Evolutionary conservation across 345 rosid species (phyloP), one percentile per base, ranked within the genome.

Genomic region (Pelargonium nanum): DNA sequence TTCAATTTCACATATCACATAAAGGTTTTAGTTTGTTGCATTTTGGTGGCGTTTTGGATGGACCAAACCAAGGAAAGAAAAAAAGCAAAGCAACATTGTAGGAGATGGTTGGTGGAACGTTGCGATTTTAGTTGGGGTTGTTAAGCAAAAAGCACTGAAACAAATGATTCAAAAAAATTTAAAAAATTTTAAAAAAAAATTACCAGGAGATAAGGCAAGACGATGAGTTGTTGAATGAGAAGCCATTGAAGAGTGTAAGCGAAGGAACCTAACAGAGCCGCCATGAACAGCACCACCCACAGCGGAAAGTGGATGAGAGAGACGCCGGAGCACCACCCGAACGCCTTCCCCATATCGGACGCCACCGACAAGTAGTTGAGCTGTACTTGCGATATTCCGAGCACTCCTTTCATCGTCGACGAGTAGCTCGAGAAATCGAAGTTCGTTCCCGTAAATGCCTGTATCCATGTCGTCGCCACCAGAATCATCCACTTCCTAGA

Each of bases 361-460:
- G 91, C 95, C 55, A 82, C 90, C 0, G 86, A 78, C 55, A 87
- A 75, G 66, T 81, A 87, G 68, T 81, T 84, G 22, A 87, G 77
- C 65, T 81, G 80, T 45, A 84, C 75, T 72, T 87, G 95, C n/a
- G 91, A 81, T 19, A 87, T 76, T 59, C 86, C 91, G 12, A 87
- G 80, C 48, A 79, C 84, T 6, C 83, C 64, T 69, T 87, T 87
- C 25, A 88, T 34, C 0, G 68, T 65, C 0, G 96, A 77, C 0
- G 91, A 85, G 79, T 88, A 85, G 5, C 86, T 70, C 0, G 89
- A 81, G 81, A 88, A 88, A 65, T 88, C 91, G 74, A 88, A 88
- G 74, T 85, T 88, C 17, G 96, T 88, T 26, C 96, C 91, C 2
- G 91, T 78, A 50, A 80, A 88, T 2, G 95, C 95, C 67, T 85